Base-by-base conservation (phyloP, 345 rosid genomes). In the Clausena lansium region DNA sequence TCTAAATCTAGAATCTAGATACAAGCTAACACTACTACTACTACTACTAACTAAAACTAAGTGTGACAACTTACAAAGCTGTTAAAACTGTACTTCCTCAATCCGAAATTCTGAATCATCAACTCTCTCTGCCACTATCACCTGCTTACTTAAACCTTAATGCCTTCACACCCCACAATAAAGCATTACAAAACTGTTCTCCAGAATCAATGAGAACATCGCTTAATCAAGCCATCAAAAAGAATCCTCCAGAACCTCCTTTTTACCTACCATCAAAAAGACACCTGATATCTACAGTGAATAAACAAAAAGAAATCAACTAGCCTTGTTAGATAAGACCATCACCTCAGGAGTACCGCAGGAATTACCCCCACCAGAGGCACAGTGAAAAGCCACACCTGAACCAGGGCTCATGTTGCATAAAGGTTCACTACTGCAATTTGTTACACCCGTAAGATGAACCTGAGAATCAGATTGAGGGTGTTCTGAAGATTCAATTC, bases 241-340 rank as follows among this genome's bases (percentile, higher is more conserved):
- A 62, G 36, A 8, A 62, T 35, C 54, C 30, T 25, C 41, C 60
- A 50, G 7, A 3, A 63, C 72, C 77, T 63, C 27, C 30, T 50
- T 58, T 33, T 52, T 6, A 27, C 55, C 68, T 64, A 50, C 74
- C 25, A 67, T 57, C 17, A 54, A 57, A 45, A 76, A 22, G 32
- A 61, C 20, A 71, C 69, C 74, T 7, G 32, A 45, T 59, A 50
- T 72, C 62, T 27, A 70, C 71, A 55, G 8, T 27, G 30, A 61
- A 19, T 38, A 11, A 8, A 45, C 25, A 38, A 33, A 41, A 4
- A 20, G 70, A 67, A 7, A 77, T 81, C 81, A 86, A 28, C 70
- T 70, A 66, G 84, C 84, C 78, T 66, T 76, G 78, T 81, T 81
- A 35, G 78, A 81, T 64, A 76, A 62, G 38, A 81, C 39, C 30